These are phyloP conservation scores for Yarrowia sp. DNA, from an alignment of 805 yeast genomes.

Conservation along the genomic window DNA sequence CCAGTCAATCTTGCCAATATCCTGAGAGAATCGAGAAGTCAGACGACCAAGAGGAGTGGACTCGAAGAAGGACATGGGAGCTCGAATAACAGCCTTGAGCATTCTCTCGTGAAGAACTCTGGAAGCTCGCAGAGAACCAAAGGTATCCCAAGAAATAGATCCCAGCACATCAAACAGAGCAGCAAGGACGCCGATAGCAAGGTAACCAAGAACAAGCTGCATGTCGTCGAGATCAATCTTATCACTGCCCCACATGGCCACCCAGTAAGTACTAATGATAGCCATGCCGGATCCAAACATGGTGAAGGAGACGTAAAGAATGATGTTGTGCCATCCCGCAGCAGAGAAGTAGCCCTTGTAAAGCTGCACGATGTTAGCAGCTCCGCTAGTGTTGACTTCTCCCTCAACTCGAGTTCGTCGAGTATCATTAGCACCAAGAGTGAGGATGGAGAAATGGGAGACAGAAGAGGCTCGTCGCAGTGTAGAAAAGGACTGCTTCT, in stretches of 20 bases:
- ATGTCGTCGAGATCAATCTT: conserved; percentile 65
- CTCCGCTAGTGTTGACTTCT: conserved; percentile 30
- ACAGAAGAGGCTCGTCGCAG: conserved; percentile 63
- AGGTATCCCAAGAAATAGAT: conserved; percentile 64
- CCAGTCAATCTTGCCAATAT: conserved; percentile 87
- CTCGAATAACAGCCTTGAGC: conserved; percentile 75
- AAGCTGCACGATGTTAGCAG: conserved; percentile 58
- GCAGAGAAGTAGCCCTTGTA: conserved; percentile 78
- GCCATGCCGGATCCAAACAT: conserved; percentile 60
- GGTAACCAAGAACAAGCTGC: conserved; percentile 69
- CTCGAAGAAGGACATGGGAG: conserved; percentile 95
- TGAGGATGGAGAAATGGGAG: conserved; percentile 16
- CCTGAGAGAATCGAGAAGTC: conserved; percentile 87
- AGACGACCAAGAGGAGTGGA: conserved; percentile 94
- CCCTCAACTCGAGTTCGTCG: conserved; percentile 18
- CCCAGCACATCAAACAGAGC: conserved; percentile 62
- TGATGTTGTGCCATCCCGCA: conserved; percentile 59
- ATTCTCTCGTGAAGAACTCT: conserved; percentile 70
- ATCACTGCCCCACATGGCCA: conserved; percentile 89
- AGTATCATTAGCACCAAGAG: conserved; percentile 8
- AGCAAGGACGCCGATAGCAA: conserved; percentile 61
- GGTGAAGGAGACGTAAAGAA: conserved; percentile 51
- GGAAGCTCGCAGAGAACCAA: conserved; percentile 44
- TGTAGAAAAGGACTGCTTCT: conserved; percentile 40
- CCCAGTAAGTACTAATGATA: conserved; percentile 77